Evolutionary conservation across 108 stramenopile genomes (phyloP).

Genomic region (Licmophora abbreviata): DNA sequence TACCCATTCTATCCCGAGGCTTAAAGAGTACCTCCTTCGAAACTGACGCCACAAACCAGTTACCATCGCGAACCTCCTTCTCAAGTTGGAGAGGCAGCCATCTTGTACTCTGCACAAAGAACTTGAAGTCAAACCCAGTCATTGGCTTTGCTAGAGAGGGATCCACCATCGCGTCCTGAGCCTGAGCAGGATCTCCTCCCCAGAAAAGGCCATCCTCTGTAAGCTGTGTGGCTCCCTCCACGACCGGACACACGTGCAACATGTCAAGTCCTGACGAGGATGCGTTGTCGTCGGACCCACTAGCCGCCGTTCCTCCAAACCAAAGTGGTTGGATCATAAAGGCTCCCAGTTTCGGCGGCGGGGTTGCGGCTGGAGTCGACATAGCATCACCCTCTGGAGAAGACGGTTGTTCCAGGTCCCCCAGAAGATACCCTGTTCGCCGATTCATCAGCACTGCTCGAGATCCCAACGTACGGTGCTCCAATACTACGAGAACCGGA

Average conservation of each 20-base stretch:
- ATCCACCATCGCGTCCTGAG: constrained; percentile 70
- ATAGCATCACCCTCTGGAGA: constrained; percentile 8
- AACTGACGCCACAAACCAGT: constrained; percentile 46
- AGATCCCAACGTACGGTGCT: constrained; percentile 33
- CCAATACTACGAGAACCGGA: constrained; percentile 60
- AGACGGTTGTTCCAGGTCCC: constrained; percentile 58
- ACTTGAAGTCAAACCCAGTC: constrained; percentile 84
- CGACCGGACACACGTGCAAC: constrained; percentile 60
- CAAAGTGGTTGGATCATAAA: constrained; percentile 84
- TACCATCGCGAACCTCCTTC: constrained; percentile 49
- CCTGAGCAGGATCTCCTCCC: constrained; percentile 73
- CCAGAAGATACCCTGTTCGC: constrained; percentile 77
- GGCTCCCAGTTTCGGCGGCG: constrained; percentile 40
- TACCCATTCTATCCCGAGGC: constrained; percentile 68
- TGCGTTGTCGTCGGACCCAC: constrained; percentile 14
- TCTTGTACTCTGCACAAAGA: constrained; percentile 71
- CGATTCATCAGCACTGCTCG: constrained; percentile 66
- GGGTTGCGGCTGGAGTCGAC: constrained; percentile 10
- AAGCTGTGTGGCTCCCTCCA: constrained; percentile 44
- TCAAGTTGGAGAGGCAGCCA: constrained; percentile 51
- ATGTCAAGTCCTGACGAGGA: constrained; percentile 31
- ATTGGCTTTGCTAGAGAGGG: constrained; percentile 30
- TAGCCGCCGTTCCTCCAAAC: constrained; percentile 55
- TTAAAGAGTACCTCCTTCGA: constrained; percentile 59
- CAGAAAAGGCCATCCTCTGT: constrained; percentile 73